A percentile compares a stretch with the other conserved stretches of the same genome.
These are phyloP conservation scores for Penicillium vulpinum DNA, from an alignment of 2,329 filamentous ascomycete species.

Conservation along the genomic window DNA sequence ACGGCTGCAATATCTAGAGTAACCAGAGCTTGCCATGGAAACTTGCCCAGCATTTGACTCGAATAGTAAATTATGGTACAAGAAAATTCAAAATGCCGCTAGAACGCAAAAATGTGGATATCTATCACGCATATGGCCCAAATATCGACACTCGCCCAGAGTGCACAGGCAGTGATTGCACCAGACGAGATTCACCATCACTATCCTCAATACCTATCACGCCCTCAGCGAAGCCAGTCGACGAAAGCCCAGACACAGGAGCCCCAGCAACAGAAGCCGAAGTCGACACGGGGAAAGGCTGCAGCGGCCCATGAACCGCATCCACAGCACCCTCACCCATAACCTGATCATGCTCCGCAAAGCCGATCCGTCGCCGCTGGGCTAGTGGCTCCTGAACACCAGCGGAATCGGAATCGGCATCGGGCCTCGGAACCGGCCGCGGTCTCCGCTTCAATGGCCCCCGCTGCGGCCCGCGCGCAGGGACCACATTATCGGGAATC, in stretches of 20 bases:
- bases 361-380: conserved; percentile 10
- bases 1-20: too few relatives aligned
- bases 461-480: background rate
- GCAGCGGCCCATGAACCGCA: background rate
- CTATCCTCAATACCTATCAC: background rate
- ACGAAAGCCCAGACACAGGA: background rate
- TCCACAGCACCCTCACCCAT: background rate
- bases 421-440: background rate
- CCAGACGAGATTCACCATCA: background rate
- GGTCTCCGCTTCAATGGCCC: background rate
- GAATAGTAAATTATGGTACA: too few relatives aligned
- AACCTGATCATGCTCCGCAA: conserved; percentile 6
- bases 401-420: background rate
- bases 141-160: background rate
- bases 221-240: background rate
- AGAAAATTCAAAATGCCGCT: background rate
- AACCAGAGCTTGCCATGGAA: too few relatives aligned
- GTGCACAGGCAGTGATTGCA: background rate
- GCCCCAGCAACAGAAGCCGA: background rate
- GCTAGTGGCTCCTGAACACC: background rate
- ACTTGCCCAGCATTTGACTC: too few relatives aligned
- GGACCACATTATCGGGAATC: conserved; percentile 32
- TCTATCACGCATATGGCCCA: background rate
- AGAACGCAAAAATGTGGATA: background rate
- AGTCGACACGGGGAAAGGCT: background rate